Evolutionary conservation across 805 yeast genomes (phyloP), one percentile per base, ranked within the genome.

Genomic region (Kazachstania viticola): DNA sequence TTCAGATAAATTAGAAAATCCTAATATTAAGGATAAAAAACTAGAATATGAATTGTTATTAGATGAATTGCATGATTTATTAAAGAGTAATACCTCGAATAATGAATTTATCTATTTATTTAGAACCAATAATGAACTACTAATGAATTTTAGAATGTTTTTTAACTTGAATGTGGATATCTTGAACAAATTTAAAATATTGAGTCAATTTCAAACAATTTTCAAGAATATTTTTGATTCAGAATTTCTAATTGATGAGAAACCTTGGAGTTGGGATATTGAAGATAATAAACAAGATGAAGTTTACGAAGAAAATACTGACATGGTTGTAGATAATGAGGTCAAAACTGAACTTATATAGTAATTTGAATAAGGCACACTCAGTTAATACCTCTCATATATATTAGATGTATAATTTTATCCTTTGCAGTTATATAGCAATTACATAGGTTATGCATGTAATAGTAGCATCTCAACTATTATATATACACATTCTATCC

Each of bases 21-120:
- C 39, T 8, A 18, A 32, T 15, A 13, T 29, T 2, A 24, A 31
- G 2, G 15, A 28, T 2, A 25, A 24, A 9, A 45, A 35, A 22
- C 49, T 48, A 14, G 47, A 43, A 21, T 41, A 40, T 27, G 52
- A 51, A 32, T 30, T 46, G 6, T 27, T 51, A 6, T 16, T 48
- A 9, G 57, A 51, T 39, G 57, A 52, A 38, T 32, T 54, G 23
- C 48, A 44, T 12, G 34, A 40, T 17, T 52, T 50, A 1, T 31
- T 51, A 6, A 35, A 39, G 11, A 35, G 41, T 22, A 51, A 44
- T 18, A 51, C 51, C 4, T 28, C 47, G 2, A 42, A 41, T 14
- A 40, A 48, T 35, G 58, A 54, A 30, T 44, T 50, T 17, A 34
- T 46, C 3, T 42, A 52, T 1, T 36, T 50, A 0, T 49, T 54